Percentiles rank a stretch among this genome's conserved stretches.
Conservation (phyloP, 345 rosid species). For the Rhodomyrtus tomentosa region DNA sequence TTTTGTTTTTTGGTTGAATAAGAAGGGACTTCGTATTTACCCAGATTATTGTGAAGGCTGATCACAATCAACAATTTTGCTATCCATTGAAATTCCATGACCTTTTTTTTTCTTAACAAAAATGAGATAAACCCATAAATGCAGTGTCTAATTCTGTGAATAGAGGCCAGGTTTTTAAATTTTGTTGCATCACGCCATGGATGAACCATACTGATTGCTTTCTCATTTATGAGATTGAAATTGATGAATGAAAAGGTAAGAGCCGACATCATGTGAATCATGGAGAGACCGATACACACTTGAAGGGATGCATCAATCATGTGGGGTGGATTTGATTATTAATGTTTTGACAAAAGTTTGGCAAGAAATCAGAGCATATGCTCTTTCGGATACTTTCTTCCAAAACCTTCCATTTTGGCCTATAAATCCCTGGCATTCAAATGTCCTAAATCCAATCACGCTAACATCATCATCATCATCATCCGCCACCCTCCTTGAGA, state of each 20-base stretch:
- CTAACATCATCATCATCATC: background rate
- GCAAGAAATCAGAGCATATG: constrained; percentile 4
- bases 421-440: background rate
- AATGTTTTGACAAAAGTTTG: background rate
- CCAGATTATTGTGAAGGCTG: no score
- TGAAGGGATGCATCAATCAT: background rate
- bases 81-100: background rate
- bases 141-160: background rate
- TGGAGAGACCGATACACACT: background rate
- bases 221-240: background rate
- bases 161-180: background rate
- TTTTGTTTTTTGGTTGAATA: background rate
- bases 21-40: no score
- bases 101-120: background rate
- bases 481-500: background rate
- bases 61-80: no score
- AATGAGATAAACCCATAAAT: background rate
- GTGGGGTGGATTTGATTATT: background rate
- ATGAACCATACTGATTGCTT: background rate
- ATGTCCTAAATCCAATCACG: constrained; percentile 1
- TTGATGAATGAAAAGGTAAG: background rate
- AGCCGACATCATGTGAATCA: background rate
- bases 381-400: background rate
- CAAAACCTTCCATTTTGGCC: constrained; percentile 2
- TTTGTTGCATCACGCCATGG: background rate